Conservation (phyloP, 23 red algal species). For the Gracilaria gracilis region DNA sequence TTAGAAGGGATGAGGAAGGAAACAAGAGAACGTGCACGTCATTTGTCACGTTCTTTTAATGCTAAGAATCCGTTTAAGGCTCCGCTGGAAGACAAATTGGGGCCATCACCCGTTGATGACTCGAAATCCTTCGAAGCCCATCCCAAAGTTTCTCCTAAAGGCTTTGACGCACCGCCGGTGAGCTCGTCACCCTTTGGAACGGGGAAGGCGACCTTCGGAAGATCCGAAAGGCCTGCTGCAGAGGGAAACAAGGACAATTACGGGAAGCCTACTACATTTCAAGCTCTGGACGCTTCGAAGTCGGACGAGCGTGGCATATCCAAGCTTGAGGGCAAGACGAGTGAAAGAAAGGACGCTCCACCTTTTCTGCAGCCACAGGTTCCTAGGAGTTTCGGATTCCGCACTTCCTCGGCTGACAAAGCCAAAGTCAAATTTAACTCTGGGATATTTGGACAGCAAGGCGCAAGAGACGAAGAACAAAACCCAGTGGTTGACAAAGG, state of each 20-base stretch:
- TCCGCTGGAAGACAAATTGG: background rate
- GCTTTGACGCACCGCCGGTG: background rate
- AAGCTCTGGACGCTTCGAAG: background rate
- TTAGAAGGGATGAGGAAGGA: background rate
- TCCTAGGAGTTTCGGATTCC: background rate
- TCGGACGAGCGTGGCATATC: background rate
- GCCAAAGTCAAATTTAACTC: background rate
- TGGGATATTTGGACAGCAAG: background rate
- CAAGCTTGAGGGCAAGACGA: background rate
- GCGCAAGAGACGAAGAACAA: background rate
- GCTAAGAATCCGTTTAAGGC: background rate
- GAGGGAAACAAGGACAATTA: background rate
- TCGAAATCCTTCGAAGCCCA: background rate
- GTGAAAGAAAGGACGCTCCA: background rate
- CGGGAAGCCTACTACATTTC: background rate
- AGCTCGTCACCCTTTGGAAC: background rate
- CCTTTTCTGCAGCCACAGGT: background rate
- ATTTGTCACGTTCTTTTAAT: no score
- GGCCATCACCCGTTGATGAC: background rate
- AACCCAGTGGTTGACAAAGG: background rate
- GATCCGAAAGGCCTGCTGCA: background rate
- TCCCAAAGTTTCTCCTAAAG: background rate
- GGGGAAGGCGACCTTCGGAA: background rate
- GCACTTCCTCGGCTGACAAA: background rate
- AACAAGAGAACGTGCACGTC: no score